Conservation (phyloP, 805 yeast species). For the Barnettozyma pratensis region DNA sequence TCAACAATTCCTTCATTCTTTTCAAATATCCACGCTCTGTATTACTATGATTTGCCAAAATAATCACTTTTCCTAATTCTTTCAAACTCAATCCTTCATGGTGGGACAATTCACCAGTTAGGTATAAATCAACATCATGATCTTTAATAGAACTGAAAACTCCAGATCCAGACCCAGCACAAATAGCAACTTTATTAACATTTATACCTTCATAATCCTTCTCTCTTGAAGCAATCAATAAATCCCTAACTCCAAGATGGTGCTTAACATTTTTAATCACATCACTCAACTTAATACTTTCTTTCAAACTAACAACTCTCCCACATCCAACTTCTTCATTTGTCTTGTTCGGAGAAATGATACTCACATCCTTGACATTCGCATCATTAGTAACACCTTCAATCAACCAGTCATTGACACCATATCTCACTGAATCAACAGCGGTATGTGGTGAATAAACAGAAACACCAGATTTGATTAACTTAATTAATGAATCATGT, state of each 20-base stretch:
- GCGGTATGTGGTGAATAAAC: constrained; percentile 97
- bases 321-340: constrained; percentile 73
- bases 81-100: constrained; percentile 76
- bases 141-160: constrained; percentile 56
- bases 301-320: constrained; percentile 47
- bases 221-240: constrained; percentile 55
- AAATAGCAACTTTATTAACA: constrained; percentile 65
- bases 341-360: constrained; percentile 40
- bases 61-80: constrained; percentile 67
- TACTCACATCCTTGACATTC: constrained; percentile 21
- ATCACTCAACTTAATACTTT: constrained; percentile 37
- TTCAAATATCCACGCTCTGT: constrained; percentile 83
- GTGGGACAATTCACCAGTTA: constrained; percentile 93
- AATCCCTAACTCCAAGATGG: constrained; percentile 43
- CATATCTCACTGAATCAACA: constrained; percentile 86
- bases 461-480: constrained; percentile 73
- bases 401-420: constrained; percentile 91
- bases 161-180: constrained; percentile 93
- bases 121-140: constrained; percentile 51
- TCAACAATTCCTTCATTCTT: constrained; percentile 40
- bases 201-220: constrained; percentile 14
- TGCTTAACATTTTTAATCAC: constrained; percentile 50
- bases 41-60: constrained; percentile 85
- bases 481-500: constrained; percentile 65
- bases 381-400: constrained; percentile 44